These are phyloP conservation scores for Andrographis paniculata DNA, from an alignment of 305 asterid species.

Conservation along the genomic window DNA sequence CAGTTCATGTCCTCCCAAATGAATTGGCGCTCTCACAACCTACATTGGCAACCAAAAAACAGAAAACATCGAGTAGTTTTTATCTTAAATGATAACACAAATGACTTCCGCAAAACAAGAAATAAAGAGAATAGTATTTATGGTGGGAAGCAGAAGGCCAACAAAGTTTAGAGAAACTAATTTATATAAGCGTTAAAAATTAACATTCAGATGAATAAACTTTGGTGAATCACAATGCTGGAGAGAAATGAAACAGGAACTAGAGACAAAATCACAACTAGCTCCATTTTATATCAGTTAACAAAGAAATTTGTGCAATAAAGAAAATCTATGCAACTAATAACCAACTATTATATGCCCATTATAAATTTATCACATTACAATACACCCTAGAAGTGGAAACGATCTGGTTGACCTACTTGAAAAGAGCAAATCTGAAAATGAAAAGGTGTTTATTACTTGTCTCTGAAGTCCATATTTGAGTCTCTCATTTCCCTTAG, in stretches of 20 bases:
- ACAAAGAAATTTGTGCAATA: too few relatives aligned
- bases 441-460: too few relatives aligned
- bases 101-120: constrained; percentile 4
- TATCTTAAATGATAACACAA: constrained; percentile 1
- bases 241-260: too few relatives aligned
- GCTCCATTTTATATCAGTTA: too few relatives aligned
- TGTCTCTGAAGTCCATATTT: too few relatives aligned
- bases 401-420: too few relatives aligned
- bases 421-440: too few relatives aligned
- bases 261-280: too few relatives aligned
- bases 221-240: constrained; percentile 1
- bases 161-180: neutral
- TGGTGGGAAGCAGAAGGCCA: neutral
- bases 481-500: too few relatives aligned
- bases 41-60: constrained; percentile 3
- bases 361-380: too few relatives aligned
- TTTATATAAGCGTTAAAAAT: neutral
- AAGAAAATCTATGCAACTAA: neutral
- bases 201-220: neutral
- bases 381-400: too few relatives aligned
- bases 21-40: constrained; percentile 52
- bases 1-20: constrained; percentile 59
- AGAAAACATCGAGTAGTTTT: constrained; percentile 2
- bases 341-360: too few relatives aligned
- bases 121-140: constrained; percentile 3